A percentile compares a stretch with the other conserved stretches of the same genome.
phyloP scores from a whole-genome alignment of 176 grass and related monocot genomes.

The Aegilops speltoides region DNA sequence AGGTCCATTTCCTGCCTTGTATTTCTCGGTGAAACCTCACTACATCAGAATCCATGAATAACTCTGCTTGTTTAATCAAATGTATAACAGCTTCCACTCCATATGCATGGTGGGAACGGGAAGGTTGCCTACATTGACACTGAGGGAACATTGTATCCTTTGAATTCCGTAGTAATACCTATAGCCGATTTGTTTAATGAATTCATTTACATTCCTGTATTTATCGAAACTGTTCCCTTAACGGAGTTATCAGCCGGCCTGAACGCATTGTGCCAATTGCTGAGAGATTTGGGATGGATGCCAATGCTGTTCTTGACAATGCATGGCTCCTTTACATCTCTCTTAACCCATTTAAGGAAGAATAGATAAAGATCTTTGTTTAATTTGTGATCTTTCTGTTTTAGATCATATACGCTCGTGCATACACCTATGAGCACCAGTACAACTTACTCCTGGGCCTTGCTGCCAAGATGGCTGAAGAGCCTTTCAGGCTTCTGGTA shows the following conservation, averaged over 20 bases:
- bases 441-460: conserved; percentile 91
- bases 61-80: neutral
- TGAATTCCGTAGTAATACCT: neutral
- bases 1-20: conserved; percentile 31
- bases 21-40: neutral
- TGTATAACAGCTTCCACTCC: conserved; percentile 63
- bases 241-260: conserved; percentile 56
- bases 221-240: conserved; percentile 45
- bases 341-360: neutral
- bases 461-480: conserved; percentile 95
- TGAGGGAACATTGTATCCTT: conserved; percentile 85
- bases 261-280: conserved; percentile 93
- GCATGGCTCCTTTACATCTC: conserved; percentile 47
- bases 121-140: conserved; percentile 79
- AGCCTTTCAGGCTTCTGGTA: conserved; percentile 81
- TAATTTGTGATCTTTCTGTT: conserved; percentile 21
- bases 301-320: conserved; percentile 81
- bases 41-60: neutral
- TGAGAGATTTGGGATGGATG: conserved; percentile 95
- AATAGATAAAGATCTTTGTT: neutral
- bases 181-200: neutral
- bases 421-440: conserved; percentile 94
- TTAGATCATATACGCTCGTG: conserved; percentile 95
- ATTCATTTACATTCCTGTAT: conserved; percentile 6
- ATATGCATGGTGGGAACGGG: conserved; percentile 91